Evolutionary conservation across 495 filamentous ascomycete genomes (phyloP), one percentile per base, ranked within the genome.

Genomic region (Penicillium lagena): DNA sequence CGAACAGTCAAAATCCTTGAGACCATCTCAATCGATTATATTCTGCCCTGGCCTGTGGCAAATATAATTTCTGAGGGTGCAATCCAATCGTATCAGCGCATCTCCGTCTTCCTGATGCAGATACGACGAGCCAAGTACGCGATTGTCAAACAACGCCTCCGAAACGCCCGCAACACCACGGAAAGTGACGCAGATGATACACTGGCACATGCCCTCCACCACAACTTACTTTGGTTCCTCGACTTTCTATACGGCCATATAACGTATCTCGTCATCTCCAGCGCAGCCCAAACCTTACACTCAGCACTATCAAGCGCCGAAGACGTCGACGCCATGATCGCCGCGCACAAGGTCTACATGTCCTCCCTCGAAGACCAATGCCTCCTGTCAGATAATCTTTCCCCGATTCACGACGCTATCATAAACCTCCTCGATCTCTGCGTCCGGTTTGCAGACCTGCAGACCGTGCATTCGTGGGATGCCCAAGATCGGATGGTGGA

Each of bases 291-390:
- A 13, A 60, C 66, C 11, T 68, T 96, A 58, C 62, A 64, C 10
- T 61, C 54, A 11, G 59, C 69, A 2, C 68, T 96, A 32, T 55
- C 59, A 12, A 65, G 62, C 15, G 78, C 89, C 0, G 73, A 77
- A 28, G 90, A 95, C 52, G 79, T 96, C 4, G 88, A 95, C 54
- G 76, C 75, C 7, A 95, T 96, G 86, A 77, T 89, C 12, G 59
- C 64, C 12, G 77, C 82, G 0, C 90, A 96, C 58, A 59, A 73
- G 8, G 51, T 55, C 1, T 94, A 83, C 52, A 68, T 86, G 35
- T 67, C 68, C 29, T 70, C 72, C 8, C 56, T 90, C 7, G 66
- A 81, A 51, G 76, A 78, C 35, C 79, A 87, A 50, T 77, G 82
- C 38, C 74, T 91, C 8, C 74, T 95, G 0, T 77, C 82, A 1